phyloP scores from a whole-genome alignment of 148 eudicot species.

The Dianthus caryophyllus region DNA sequence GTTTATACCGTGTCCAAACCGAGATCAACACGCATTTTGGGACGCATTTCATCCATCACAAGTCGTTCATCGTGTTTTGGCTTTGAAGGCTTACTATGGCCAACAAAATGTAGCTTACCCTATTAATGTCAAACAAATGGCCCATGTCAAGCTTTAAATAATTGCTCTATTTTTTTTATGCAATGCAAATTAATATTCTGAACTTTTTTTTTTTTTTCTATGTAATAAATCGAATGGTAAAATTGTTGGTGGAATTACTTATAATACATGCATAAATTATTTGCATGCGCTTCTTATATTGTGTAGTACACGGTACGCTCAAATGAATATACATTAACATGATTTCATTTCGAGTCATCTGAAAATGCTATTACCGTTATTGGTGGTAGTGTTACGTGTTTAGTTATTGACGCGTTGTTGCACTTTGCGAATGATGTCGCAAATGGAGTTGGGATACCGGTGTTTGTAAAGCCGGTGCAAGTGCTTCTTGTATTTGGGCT shows the following conservation, averaged over 20 bases:
- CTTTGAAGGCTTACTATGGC: constrained; percentile 52
- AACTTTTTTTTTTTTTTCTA: not conserved
- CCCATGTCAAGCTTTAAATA: not conserved
- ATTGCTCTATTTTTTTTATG: too few species aligned
- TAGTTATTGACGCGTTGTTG: too few species aligned
- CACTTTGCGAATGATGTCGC: too few species aligned
- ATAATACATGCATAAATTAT: not conserved
- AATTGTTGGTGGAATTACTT: not conserved
- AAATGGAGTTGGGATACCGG: too few species aligned
- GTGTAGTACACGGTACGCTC: not conserved
- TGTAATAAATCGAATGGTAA: not conserved
- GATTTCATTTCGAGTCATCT: too few species aligned
- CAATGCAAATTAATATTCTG: too few species aligned
- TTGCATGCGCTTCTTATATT: not conserved
- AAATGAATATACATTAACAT: too few species aligned
- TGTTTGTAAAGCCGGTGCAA: too few species aligned
- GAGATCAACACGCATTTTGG: constrained; percentile 67
- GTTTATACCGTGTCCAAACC: constrained; percentile 53
- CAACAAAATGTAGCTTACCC: constrained; percentile 43
- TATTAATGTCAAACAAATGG: constrained; percentile 45
- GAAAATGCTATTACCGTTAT: too few species aligned
- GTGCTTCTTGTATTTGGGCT: too few species aligned
- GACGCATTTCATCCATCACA: constrained; percentile 85
- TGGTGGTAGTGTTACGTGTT: too few species aligned
- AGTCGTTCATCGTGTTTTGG: constrained; percentile 49